Percentiles rank a stretch among this genome's conserved stretches.
phyloP scores from a whole-genome alignment of 2,329 filamentous ascomycete species.

The Calonectria fujianensis region DNA sequence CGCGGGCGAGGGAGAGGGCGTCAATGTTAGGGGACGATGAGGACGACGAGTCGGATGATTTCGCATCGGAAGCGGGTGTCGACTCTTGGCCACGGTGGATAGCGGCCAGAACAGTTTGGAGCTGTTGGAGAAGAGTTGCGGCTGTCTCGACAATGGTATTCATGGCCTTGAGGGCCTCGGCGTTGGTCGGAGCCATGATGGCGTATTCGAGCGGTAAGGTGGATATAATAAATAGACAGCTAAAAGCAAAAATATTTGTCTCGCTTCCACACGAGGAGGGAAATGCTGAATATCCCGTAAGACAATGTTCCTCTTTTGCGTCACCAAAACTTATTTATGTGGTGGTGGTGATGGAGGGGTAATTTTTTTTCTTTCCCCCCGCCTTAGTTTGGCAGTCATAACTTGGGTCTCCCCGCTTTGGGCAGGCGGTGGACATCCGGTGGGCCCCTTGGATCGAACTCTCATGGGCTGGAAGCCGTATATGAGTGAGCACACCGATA shows the following conservation, averaged over 20 bases:
- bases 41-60: conserved; percentile 27
- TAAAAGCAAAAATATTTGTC: conserved; percentile 5
- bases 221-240: not conserved
- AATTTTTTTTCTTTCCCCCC: conserved; percentile 42
- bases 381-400: conserved; percentile 10
- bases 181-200: conserved; percentile 52
- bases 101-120: conserved; percentile 65
- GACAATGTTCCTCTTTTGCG: conserved; percentile 33
- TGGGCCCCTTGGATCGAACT: not conserved
- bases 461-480: not conserved
- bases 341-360: conserved; percentile 56
- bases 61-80: not conserved
- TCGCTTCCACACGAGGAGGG: not conserved
- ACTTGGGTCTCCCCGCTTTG: conserved; percentile 44
- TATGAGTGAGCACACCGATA: not conserved
- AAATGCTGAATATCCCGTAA: not conserved
- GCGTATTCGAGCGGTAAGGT: too few species aligned
- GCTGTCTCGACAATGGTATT: conserved; percentile 63
- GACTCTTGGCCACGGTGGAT: conserved; percentile 58
- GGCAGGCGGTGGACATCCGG: conserved; percentile 34
- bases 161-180: conserved; percentile 61
- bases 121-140: conserved; percentile 62
- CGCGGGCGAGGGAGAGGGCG: conserved; percentile 81
- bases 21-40: conserved; percentile 62
- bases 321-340: conserved; percentile 28